These are phyloP conservation scores for Clavispora asparagi DNA, from an alignment of 805 yeast species.

Conservation along the genomic window DNA sequence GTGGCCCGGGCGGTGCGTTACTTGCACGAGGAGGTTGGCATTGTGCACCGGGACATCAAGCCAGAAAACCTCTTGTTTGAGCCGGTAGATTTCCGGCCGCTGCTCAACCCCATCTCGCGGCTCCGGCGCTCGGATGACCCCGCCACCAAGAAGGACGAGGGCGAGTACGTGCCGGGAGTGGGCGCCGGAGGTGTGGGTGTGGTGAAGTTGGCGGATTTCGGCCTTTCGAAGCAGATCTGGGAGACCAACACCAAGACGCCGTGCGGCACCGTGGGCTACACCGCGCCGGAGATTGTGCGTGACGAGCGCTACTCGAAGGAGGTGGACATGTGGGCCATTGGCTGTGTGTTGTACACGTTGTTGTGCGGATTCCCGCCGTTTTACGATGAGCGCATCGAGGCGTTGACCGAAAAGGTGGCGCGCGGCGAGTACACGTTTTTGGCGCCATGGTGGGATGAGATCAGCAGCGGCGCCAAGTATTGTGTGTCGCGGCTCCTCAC, in stretches of 20 bases:
- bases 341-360: constrained; percentile 64
- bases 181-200: constrained; percentile 65
- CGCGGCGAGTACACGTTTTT: constrained; percentile 70
- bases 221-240: constrained; percentile 54
- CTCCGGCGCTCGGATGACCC: constrained; percentile 52
- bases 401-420: constrained; percentile 61
- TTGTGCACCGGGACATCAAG: constrained; percentile 77
- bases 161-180: constrained; percentile 43
- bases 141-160: constrained; percentile 56
- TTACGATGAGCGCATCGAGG: constrained; percentile 62
- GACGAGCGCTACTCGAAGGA: constrained; percentile 59
- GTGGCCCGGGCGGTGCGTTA: constrained; percentile 66
- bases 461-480: constrained; percentile 62
- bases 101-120: constrained; percentile 27
- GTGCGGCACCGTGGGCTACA: constrained; percentile 72
- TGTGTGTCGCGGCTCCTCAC: constrained; percentile 62
- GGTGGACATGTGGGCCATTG: constrained; percentile 72
- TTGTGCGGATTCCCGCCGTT: constrained; percentile 74
- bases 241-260: constrained; percentile 53
- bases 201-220: constrained; percentile 67
- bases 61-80: constrained; percentile 72
- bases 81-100: constrained; percentile 50
- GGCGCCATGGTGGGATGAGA: constrained; percentile 88
- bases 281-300: constrained; percentile 60
- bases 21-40: constrained; percentile 54